phyloP scores from a whole-genome alignment of 768 basidiomycete species.

The Boletellus ananiceps region DNA sequence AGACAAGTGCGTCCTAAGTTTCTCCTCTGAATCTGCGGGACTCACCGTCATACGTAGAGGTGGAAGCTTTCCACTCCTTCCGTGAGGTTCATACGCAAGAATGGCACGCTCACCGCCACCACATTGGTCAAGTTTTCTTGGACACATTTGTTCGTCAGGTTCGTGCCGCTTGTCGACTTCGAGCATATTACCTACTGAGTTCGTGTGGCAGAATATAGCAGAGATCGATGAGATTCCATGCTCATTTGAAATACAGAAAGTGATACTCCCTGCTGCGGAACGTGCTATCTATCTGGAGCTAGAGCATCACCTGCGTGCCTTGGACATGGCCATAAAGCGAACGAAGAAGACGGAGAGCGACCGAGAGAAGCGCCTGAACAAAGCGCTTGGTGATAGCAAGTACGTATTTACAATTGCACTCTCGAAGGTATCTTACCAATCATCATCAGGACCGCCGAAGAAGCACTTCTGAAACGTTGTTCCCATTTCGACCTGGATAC shows the following conservation, averaged over 20 bases:
- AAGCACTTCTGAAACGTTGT: conserved; percentile 91
- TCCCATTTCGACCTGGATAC: conserved; percentile 90
- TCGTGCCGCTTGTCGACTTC: conserved; percentile 13
- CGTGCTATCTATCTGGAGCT: conserved; percentile 92
- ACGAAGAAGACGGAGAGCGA: conserved; percentile 74
- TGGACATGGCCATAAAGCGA: conserved; percentile 74
- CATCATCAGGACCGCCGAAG: conserved; percentile 68
- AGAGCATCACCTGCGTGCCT: conserved; percentile 85
- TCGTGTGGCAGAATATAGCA: conserved; percentile 68
- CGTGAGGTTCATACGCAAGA: conserved; percentile 87
- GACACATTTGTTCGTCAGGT: conserved; percentile 85
- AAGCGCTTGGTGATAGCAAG: conserved; percentile 87
- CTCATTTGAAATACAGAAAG: conserved; percentile 53
- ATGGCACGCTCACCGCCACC: conserved; percentile 88
- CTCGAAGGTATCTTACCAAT: neutral
- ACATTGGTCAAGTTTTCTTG: conserved; percentile 76
- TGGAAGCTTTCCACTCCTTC: conserved; percentile 95
- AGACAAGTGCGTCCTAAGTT: conserved; percentile 57
- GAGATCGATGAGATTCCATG: conserved; percentile 96
- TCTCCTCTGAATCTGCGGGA: neutral
- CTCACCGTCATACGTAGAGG: conserved; percentile 46
- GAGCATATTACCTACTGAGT: conserved; percentile 10
- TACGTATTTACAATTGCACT: conserved; percentile 28
- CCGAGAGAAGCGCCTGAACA: conserved; percentile 80
- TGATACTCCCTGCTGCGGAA: conserved; percentile 86